Evolutionary conservation across 192 early-diverging fungal genomes (phyloP), one percentile per base, ranked within the genome.

Genomic region (Mortierella hygrophila): DNA sequence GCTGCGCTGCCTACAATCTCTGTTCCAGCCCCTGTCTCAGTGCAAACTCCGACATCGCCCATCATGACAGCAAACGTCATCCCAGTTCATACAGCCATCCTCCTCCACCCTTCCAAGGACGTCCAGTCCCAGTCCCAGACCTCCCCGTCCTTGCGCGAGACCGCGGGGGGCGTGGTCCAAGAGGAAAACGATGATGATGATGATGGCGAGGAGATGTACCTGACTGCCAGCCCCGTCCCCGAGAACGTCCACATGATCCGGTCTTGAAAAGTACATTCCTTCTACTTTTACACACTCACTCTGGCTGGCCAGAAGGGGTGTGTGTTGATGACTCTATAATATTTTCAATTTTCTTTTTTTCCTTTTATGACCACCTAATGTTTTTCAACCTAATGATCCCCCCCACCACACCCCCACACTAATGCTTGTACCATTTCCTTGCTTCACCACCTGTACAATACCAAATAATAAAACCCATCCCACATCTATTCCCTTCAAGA

Each of bases 51-150:
- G 4, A 47, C 65, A 11, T 32, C 60, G 16, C 21, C 72, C 18
- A 44, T 70, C 65, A 75, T 42, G 35, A 70, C 72, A 29, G 75
- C 73, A 6, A 75, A 69, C 40, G 32, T 63, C 32, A 26, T 47
- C 26, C 69, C 75, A 65, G 32, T 26, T 2, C 69, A 82, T 15
- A 41, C 75, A 13, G 23, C 75, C 13, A n/a, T 46, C 4, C 32
- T 75, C 60, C 60, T 65, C 60, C 60, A 65, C 60, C 60, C 60
- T 32, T 32, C 26, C 60, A 65, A 65, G 10, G 29, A 32, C 6
- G 3, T 26, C 11, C 60, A 35, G 26, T 10, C 57, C 2, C 13
- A 55, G 54, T 29, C n/a, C 1, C 11, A 32, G 29, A 6, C 29
- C n/a, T 32, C 60, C 9, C 29, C 60, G 9, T 65, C 29, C 3